A percentile compares a stretch with the other conserved stretches of the same genome.
phyloP scores from a whole-genome alignment of 2,329 filamentous ascomycete species.

The Drechslera avenae region DNA sequence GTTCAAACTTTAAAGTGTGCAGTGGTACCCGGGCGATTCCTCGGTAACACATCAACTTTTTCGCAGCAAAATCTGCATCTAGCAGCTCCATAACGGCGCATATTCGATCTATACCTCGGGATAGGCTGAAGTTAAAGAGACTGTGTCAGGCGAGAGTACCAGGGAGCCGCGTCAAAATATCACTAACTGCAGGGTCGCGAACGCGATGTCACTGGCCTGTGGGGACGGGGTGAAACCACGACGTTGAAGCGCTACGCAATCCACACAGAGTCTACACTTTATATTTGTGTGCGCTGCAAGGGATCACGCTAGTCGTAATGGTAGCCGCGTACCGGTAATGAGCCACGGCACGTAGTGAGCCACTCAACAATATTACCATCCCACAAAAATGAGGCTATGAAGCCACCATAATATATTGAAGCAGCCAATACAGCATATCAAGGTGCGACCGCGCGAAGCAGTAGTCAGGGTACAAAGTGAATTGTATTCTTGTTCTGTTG shows the following conservation, averaged over 20 bases:
- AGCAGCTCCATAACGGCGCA: conserved; percentile 1
- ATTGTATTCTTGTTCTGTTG: not conserved
- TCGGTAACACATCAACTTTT: conserved; percentile 9
- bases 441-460: too few relatives aligned
- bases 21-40: conserved; percentile 10
- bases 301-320: conserved; percentile 12
- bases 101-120: not conserved
- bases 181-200: not conserved
- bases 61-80: conserved; percentile 3
- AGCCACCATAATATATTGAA: not conserved
- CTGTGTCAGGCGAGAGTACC: not conserved
- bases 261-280: conserved; percentile 7
- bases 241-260: conserved; percentile 2
- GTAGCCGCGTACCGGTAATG: conserved; percentile 3
- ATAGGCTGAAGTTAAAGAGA: conserved; percentile 1
- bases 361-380: conserved; percentile 6
- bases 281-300: conserved; percentile 7
- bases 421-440: not conserved
- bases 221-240: not conserved
- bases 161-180: not conserved
- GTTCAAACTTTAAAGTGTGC: conserved; percentile 10
- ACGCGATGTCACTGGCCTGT: conserved; percentile 6
- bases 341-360: not conserved
- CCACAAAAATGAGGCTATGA: not conserved
- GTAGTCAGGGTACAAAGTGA: not conserved